Evolutionary conservation across 148 eudicot species (phyloP), one percentile per base, ranked within the genome.

Genomic region (Talinum fruticosum): DNA sequence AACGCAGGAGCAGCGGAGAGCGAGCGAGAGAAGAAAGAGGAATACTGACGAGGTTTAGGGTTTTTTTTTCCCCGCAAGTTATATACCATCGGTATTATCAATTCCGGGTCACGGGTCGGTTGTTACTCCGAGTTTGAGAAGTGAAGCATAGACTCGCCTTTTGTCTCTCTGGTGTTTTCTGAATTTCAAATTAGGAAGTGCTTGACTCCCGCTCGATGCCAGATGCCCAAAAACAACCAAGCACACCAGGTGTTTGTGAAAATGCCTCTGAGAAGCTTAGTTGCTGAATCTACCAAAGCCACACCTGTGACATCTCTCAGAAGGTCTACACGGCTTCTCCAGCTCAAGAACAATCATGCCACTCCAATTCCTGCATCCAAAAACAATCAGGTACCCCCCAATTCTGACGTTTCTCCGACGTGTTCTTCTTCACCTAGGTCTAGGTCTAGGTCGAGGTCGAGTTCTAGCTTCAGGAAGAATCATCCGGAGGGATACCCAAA

Each of bases 261-360:
- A 90, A 92, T 92, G 97, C 82, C 88, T 41, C 78, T 80, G 3
- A 67, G 81, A 86, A 83, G 71, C 75, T 53, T 77, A 75, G 30
- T 24, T 35, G 45, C n/a, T 21, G 15, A n/a, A 70, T 44, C 34
- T 51, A 4, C 81, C 75, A 51, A 59, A 72, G 8, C 36, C 36
- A 30, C 36, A 73, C 32, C 78, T 76, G n/a, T n/a, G n/a, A 66
- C 75, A 24, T 51, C 82, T 75, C 86, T 79, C 33, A 69, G 93
- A 78, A 77, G 91, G 82, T 92, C 94, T 29, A 85, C 93, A 23
- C 89, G 94, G 35, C 62, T 90, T 73, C 79, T 72, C 10, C 80
- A 54, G 14, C 79, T 74, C 71, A 73, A 66, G 2, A 34, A 59
- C 68, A 84, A 72, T 53, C 15, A 67, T 1, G 8, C 36, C 57